These are phyloP conservation scores for Verticillium tricorpus DNA, from an alignment of 2,329 filamentous ascomycete species.

Conservation along the genomic window DNA sequence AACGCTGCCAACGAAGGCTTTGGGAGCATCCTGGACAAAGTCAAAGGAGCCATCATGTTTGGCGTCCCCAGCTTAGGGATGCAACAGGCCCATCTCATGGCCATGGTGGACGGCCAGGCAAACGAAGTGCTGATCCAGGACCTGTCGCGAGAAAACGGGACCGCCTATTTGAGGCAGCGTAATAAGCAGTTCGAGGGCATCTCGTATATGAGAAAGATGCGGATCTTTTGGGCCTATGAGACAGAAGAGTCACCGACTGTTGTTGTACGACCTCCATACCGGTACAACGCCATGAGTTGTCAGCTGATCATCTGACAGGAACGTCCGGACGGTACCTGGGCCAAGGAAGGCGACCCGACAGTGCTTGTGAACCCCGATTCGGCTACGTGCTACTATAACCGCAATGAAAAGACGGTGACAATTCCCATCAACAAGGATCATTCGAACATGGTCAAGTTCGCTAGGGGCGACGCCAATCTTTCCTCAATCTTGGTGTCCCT, in stretches of 20 bases:
- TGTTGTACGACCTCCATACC: background rate
- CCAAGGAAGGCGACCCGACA: background rate
- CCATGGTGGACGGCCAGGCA: background rate
- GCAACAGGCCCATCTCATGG: background rate
- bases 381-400: background rate
- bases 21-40: background rate
- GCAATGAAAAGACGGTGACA: background rate
- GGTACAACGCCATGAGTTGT: background rate
- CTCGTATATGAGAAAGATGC: background rate
- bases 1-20: background rate
- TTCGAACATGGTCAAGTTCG: background rate
- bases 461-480: background rate
- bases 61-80: background rate
- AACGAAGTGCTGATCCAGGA: background rate
- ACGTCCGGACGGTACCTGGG: background rate
- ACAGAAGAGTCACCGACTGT: background rate
- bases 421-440: background rate
- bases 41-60: background rate
- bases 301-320: background rate
- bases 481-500: background rate
- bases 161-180: background rate
- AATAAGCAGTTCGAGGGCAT: background rate
- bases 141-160: background rate
- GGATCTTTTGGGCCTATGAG: background rate
- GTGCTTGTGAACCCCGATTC: background rate